Conservation (phyloP, 129 eudicot species). For the Flaveria robusta region DNA sequence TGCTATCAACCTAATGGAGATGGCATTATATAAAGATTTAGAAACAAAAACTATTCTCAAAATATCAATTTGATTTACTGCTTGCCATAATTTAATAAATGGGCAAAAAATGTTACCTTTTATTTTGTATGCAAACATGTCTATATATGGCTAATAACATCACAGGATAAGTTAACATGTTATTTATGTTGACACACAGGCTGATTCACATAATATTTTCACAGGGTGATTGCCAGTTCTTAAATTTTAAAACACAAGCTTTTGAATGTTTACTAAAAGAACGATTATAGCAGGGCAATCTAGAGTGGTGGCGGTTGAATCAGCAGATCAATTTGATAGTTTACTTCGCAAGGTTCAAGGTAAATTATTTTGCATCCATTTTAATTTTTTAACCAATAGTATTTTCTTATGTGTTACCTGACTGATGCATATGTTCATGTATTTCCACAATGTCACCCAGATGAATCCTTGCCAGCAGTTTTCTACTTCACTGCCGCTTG, state of each 20-base stretch:
- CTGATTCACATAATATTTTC: neutral
- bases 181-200: neutral
- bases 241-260: neutral
- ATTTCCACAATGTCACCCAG: constrained; percentile 44
- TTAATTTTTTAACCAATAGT: neutral
- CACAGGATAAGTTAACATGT: neutral
- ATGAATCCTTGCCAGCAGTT: constrained; percentile 83
- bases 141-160: neutral
- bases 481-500: constrained; percentile 96
- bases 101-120: neutral
- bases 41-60: neutral
- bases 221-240: neutral
- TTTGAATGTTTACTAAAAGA: neutral
- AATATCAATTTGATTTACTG: neutral
- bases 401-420: constrained; percentile 11
- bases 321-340: constrained; percentile 72
- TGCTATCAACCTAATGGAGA: neutral
- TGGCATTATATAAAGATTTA: neutral
- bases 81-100: neutral
- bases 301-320: constrained; percentile 59
- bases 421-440: constrained; percentile 15
- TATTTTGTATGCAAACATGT: constrained; percentile 3
- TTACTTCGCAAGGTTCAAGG: constrained; percentile 80
- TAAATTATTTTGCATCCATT: constrained; percentile 14
- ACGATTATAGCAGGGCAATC: constrained; percentile 52